Evolutionary conservation across 2,329 filamentous ascomycete genomes (phyloP), one percentile per base, ranked within the genome.

Genomic region (Paecilomyces variotii): DNA sequence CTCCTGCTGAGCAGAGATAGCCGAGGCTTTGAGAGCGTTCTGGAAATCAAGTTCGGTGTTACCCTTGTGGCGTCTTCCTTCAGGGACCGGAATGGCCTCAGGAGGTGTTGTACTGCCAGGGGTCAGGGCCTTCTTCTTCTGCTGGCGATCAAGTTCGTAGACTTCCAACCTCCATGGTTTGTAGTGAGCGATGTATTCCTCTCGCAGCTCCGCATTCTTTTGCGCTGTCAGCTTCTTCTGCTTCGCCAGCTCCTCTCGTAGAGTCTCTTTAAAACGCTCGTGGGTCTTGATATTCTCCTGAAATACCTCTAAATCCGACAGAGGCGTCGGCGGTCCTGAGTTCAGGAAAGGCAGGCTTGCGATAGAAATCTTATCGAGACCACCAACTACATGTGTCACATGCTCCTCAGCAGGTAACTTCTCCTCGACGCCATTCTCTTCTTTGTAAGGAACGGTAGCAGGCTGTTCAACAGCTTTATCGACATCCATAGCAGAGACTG

Each of bases 31-130:
- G 35, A 81, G 68, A 2, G 78, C 78, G 56, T 76, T 78, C 57
- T 79, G 74, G 54, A 81, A 76, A 58, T 80, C 78, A 4, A 80
- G 68, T 60, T 80, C 78, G 57, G 77, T 81, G 56, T 78, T 79
- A 5, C 78, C 75, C 59, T 78, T 77, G 57, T 76, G 77, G 2
- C 77, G 72, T 60, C 78, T 68, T 14, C 75, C 72, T 56, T 75
- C 71, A 60, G 71, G 65, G 12, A 69, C 70, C 4, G 74, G 67
- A 0, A 72, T 65, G 25, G 66, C 61, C 19, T 71, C 72, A 4
- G 71, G 72, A 5, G 72, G 68, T 10, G 71, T 68, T 4, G 65
- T 70, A 12, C 74, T 70, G 30, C 65, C 69, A 12, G 76, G 74
- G 3, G 73, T 75, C 51, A 69, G 61, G 34, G 70, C 67, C 55